Evolutionary conservation across 495 filamentous ascomycete genomes (phyloP).

Genomic region (Aspergillus asperescens): DNA sequence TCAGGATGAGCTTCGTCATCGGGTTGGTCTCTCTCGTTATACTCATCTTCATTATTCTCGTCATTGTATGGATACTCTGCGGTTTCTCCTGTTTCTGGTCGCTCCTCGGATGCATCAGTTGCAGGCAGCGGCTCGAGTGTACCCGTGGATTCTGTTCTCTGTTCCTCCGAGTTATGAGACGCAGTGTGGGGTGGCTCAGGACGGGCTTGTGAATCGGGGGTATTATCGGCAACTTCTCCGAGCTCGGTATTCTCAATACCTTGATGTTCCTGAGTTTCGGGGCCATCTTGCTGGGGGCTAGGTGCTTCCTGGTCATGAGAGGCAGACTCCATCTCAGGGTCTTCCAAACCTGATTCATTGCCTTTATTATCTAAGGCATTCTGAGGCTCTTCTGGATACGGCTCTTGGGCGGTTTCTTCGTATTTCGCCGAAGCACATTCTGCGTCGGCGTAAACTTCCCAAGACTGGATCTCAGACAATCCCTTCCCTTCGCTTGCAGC

Average conservation of each 20-base stretch:
- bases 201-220: constrained; percentile 4
- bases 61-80: constrained; percentile 11
- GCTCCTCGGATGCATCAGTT: constrained; percentile 11
- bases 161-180: constrained; percentile 27
- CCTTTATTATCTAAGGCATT: neutral
- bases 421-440: constrained; percentile 21
- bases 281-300: constrained; percentile 7
- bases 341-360: neutral
- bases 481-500: constrained; percentile 55
- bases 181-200: constrained; percentile 11
- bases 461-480: constrained; percentile 47
- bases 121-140: constrained; percentile 23
- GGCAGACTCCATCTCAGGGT: neutral
- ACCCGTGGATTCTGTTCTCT: constrained; percentile 29
- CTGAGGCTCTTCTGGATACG: constrained; percentile 10
- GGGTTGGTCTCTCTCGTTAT: constrained; percentile 13
- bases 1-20: constrained; percentile 17
- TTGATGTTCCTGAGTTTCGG: constrained; percentile 4
- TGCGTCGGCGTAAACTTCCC: constrained; percentile 34
- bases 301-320: constrained; percentile 5
- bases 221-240: neutral
- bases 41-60: constrained; percentile 13
- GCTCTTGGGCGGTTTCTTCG: constrained; percentile 12
- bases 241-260: neutral
- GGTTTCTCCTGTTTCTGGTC: constrained; percentile 15